Conservation (phyloP, 306 rosid species). For the Fragaria ananassa region DNA sequence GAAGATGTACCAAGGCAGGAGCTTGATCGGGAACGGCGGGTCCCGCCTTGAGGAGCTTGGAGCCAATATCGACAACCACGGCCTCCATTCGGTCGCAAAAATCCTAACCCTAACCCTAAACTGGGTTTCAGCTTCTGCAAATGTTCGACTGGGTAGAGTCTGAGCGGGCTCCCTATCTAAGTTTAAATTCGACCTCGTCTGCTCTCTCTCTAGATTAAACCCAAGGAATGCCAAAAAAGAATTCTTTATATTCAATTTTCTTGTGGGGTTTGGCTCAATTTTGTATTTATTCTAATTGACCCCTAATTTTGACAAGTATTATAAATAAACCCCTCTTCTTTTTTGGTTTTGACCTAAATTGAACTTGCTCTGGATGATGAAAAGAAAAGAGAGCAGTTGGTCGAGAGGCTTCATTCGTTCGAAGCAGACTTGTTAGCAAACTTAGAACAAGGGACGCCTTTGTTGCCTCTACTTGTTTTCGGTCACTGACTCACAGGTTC, state of each 20-base stretch:
- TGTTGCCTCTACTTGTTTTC: neutral
- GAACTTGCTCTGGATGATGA: neutral
- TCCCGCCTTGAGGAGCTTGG: constrained; percentile 90
- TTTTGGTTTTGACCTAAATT: too few species aligned
- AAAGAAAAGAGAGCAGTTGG: neutral
- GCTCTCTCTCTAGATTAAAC: too few species aligned
- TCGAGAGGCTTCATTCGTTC: neutral
- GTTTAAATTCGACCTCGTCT: too few species aligned
- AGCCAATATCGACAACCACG: constrained; percentile 80
- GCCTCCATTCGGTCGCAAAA: constrained; percentile 67
- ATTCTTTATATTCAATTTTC: too few species aligned
- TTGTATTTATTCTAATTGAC: too few species aligned
- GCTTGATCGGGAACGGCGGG: constrained; percentile 94
- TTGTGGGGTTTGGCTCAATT: too few species aligned
- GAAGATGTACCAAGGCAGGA: constrained; percentile 62
- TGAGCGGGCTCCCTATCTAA: too few species aligned
- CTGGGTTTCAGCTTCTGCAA: neutral
- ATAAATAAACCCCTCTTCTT: too few species aligned
- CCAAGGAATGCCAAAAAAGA: too few species aligned
- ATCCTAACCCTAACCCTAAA: constrained; percentile 31
- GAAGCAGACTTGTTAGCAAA: neutral
- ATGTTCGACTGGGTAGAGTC: too few species aligned
- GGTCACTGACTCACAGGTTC: neutral
- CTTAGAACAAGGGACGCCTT: neutral
- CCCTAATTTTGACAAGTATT: too few species aligned